Evolutionary conservation across 441 rosid genomes (phyloP), one percentile per base, ranked within the genome.

Genomic region (Euphorbia schlechtendalii): DNA sequence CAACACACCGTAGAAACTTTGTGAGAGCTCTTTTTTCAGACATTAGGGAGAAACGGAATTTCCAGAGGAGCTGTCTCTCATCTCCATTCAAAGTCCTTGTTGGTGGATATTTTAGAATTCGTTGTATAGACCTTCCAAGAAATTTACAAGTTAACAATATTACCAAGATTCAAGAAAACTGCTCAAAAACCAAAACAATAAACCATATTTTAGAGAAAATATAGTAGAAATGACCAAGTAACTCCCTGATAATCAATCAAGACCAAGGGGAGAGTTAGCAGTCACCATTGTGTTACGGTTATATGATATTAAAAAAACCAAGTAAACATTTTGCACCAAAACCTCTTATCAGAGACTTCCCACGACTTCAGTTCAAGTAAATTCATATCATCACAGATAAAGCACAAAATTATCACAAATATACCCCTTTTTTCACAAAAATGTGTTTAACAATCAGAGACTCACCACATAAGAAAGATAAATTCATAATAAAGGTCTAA

Each of bases 31-130:
- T 84, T 85, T 94, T 94, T 76, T 91, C 99, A 51, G 87, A 78
- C 99, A 91, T 91, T 71, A 87, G 74, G 46, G 96, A 94, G 82
- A 91, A 94, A 51, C 99, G 91, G 57, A 94, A 91, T 82, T 91
- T 91, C 99, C 98, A 94, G 15, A 91, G 85, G 67, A 94, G 90
- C 76, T 94, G 99, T 76, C 93, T 91, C 81, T 94, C 98, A 76
- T 91, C 99, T 81, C 99, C 98, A 79, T 80, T 89, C 77, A 94
- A 73, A 61, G 85, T 71, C 77, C 96, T 83, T 67, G 99, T 94
- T 13, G 99, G 99, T 56, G 98, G 99, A 66, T 84, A 94, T 77
- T 87, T 94, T 56, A 91, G 79, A 78, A 94, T 89, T 73, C 86
- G 81, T 58, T 89, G 92, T 73, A 94, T 94, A 43, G 88, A 83